A percentile compares a stretch with the other conserved stretches of the same genome.
These are phyloP conservation scores for Plenodomus tracheiphilus DNA, from an alignment of 2,329 filamentous ascomycete species.

Conservation along the genomic window DNA sequence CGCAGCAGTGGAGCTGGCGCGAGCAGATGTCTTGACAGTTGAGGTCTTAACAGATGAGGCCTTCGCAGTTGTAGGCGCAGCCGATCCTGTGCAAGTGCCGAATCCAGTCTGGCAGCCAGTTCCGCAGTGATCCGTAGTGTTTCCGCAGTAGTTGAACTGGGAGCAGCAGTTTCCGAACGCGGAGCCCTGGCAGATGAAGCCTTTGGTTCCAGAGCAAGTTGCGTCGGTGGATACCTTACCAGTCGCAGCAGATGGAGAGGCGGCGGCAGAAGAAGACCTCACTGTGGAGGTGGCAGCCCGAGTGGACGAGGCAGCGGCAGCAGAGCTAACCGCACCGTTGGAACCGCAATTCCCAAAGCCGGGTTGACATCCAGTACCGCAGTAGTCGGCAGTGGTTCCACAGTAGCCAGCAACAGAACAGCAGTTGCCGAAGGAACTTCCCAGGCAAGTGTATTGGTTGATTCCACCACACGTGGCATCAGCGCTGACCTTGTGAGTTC, in stretches of 20 bases:
- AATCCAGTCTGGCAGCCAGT: conserved; percentile 39
- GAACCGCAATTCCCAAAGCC: conserved; percentile 31
- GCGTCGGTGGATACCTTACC: conserved; percentile 26
- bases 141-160: conserved; percentile 46
- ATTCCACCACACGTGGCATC: conserved; percentile 50
- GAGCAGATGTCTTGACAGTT: neutral
- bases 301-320: neutral
- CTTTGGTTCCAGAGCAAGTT: conserved; percentile 22
- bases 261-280: conserved; percentile 5
- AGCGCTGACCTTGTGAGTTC: conserved; percentile 39
- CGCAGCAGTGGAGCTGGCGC: conserved; percentile 5
- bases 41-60: neutral
- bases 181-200: conserved; percentile 48
- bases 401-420: conserved; percentile 47
- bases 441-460: conserved; percentile 47
- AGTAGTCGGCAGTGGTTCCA: conserved; percentile 27
- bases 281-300: conserved; percentile 6
- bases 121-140: conserved; percentile 32
- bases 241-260: conserved; percentile 4
- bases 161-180: conserved; percentile 53
- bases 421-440: conserved; percentile 49
- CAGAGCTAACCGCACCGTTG: conserved; percentile 5
- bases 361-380: conserved; percentile 34
- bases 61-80: conserved; percentile 1
- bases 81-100: conserved; percentile 29